Evolutionary conservation across 2,329 filamentous ascomycete species (phyloP).

Genomic region (Xenoacremonium recifei): DNA sequence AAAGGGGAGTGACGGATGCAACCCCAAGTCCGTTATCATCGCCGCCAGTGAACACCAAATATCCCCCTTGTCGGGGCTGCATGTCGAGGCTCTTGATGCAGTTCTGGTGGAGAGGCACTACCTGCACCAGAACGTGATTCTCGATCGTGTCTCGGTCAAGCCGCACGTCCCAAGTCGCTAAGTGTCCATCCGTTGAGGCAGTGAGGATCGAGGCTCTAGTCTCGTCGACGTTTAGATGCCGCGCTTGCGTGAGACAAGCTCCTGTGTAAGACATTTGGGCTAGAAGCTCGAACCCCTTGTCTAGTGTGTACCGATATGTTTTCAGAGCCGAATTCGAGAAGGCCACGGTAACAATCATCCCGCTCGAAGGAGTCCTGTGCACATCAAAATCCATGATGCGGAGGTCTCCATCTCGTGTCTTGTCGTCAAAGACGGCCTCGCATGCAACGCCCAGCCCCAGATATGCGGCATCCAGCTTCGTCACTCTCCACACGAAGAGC

Average conservation of each 20-base stretch:
- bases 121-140: conserved; percentile 28
- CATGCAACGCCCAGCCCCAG: conserved; percentile 54
- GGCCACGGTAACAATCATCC: conserved; percentile 65
- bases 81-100: conserved; percentile 68
- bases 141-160: conserved; percentile 2
- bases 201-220: conserved; percentile 53
- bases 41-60: conserved; percentile 70
- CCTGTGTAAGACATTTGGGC: conserved; percentile 62
- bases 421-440: conserved; percentile 53
- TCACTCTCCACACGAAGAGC: conserved; percentile 79
- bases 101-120: conserved; percentile 69
- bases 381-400: conserved; percentile 80
- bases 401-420: conserved; percentile 60
- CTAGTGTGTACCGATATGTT: conserved; percentile 49
- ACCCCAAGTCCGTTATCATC: conserved; percentile 82
- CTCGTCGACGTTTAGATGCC: conserved; percentile 36
- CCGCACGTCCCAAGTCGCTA: conserved; percentile 34
- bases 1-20: conserved; percentile 32
- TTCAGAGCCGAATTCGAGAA: conserved; percentile 83
- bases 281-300: conserved; percentile 46
- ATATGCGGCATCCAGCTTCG: conserved; percentile 48
- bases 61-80: conserved; percentile 27
- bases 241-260: conserved; percentile 70
- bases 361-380: conserved; percentile 18
- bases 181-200: conserved; percentile 77